These are phyloP conservation scores for Hymenotorrendiella dingleyae DNA, from an alignment of 2,329 filamentous ascomycete genomes.

Conservation along the genomic window DNA sequence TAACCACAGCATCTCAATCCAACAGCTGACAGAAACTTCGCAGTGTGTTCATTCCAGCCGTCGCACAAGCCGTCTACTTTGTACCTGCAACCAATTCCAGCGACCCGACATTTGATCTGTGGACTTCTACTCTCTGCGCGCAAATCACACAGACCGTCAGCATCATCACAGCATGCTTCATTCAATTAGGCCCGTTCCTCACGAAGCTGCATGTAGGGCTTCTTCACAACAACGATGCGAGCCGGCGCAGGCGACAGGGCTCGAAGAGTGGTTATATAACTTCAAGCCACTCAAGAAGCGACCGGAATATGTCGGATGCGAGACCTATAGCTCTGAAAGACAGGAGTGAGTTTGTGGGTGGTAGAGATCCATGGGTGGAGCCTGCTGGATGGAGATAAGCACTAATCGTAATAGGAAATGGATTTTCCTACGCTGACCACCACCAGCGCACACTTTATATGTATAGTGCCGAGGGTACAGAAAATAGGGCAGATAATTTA, in stretches of 20 bases:
- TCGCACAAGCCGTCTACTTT: constrained; percentile 1
- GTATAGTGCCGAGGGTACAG: too few relatives aligned
- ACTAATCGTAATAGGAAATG: too few relatives aligned
- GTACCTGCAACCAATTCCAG: background rate
- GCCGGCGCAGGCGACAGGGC: background rate
- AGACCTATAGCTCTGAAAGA: background rate
- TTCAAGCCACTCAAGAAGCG: background rate
- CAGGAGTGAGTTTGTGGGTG: background rate
- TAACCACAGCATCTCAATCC: background rate
- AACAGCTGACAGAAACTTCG: background rate
- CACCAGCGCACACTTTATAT: too few relatives aligned
- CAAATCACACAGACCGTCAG: constrained; percentile 1
- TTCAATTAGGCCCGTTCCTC: constrained; percentile 1
- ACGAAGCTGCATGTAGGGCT: background rate
- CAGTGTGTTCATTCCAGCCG: constrained; percentile 1
- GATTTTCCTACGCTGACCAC: too few relatives aligned
- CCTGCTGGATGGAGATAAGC: too few relatives aligned
- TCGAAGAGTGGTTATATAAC: background rate
- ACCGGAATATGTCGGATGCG: background rate
- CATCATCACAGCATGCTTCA: constrained; percentile 2
- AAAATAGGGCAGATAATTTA: too few relatives aligned
- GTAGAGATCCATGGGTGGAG: constrained; percentile 2
- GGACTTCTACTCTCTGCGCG: constrained; percentile 1
- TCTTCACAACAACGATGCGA: constrained; percentile 1
- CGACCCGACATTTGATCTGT: constrained; percentile 2